phyloP scores from a whole-genome alignment of 768 basidiomycete genomes.

The Naematelia aurantialba region DNA sequence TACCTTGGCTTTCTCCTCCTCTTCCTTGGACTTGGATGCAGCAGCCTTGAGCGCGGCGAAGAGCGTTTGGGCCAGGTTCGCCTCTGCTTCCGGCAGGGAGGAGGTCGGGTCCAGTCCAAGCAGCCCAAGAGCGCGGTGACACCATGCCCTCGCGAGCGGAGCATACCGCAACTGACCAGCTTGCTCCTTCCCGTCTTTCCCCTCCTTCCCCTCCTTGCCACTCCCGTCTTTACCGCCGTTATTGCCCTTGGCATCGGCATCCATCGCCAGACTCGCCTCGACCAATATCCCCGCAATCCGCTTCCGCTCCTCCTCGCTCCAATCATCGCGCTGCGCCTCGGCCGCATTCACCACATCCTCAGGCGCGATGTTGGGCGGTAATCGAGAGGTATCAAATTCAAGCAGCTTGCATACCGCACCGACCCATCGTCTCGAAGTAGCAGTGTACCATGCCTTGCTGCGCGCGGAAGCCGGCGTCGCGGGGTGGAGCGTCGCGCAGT shows the following conservation, averaged over 20 bases:
- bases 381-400: constrained; percentile 19
- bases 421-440: constrained; percentile 25
- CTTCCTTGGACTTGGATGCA: constrained; percentile 30
- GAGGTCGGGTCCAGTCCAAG: constrained; percentile 26
- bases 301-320: constrained; percentile 20
- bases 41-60: constrained; percentile 41
- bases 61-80: constrained; percentile 32
- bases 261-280: constrained; percentile 37
- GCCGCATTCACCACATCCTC: constrained; percentile 17
- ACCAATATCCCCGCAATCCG: constrained; percentile 33
- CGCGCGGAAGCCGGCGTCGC: background rate
- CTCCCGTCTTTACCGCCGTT: too few relatives aligned
- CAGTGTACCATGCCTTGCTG: constrained; percentile 22
- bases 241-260: constrained; percentile 15
- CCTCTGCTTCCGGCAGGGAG: constrained; percentile 36
- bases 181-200: background rate
- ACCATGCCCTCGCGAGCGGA: constrained; percentile 32
- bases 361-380: constrained; percentile 22
- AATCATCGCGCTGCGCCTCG: constrained; percentile 24
- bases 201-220: too few relatives aligned
- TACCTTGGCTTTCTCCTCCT: constrained; percentile 37
- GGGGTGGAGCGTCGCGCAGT: constrained; percentile 27
- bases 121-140: constrained; percentile 30
- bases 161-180: constrained; percentile 31
- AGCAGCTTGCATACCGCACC: constrained; percentile 33